Evolutionary conservation across 805 yeast species (phyloP), one percentile per base, ranked within the genome.

Genomic region (Candida ortonii): DNA sequence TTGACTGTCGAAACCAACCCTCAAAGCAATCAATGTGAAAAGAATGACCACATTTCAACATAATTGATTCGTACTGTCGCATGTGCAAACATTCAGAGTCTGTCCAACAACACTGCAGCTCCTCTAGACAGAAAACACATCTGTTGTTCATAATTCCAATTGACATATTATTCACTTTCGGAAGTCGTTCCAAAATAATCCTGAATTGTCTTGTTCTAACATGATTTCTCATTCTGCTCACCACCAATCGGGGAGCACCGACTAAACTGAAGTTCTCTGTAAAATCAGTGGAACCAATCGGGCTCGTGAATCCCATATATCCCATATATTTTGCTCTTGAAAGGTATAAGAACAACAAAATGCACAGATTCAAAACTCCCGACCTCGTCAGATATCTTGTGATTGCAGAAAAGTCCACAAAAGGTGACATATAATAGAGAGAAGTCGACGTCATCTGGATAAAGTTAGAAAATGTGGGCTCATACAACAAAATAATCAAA

Each of bases 11-110:
- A n/a, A 65, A 44, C 75, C 75, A 70, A 24, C 40, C 43, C 32
- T 57, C 62, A 28, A 70, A 47, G 38, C 75, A 70, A 16, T 44
- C 42, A 34, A 44, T 50, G 38, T 70, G 75, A 40, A 65, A 69
- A 14, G 52, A 41, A 42, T 69, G 75, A 6, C 46, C 46, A 43
- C 75, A 69, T 14, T 42, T 41, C 13, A 52, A 36, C 28, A 65
- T 41, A 2, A 47, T 25, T 4, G 46, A 35, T 7, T 36, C 33
- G 12, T 14, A 12, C n/a, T n/a, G n/a, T n/a, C n/a, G n/a, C n/a
- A 21, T 28, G 40, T 25, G 22, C 18, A 3, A 15, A 11, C 13
- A 15, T 13, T 8, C 29, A 18, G 28, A 7, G 20, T 10, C 22
- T 16, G 8, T 19, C 25, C 14, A 13, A 17, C 20, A 16, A 11